Evolutionary conservation across 257 asterid genomes (phyloP), one percentile per base, ranked within the genome.

Genomic region (Gentiana dahurica): DNA sequence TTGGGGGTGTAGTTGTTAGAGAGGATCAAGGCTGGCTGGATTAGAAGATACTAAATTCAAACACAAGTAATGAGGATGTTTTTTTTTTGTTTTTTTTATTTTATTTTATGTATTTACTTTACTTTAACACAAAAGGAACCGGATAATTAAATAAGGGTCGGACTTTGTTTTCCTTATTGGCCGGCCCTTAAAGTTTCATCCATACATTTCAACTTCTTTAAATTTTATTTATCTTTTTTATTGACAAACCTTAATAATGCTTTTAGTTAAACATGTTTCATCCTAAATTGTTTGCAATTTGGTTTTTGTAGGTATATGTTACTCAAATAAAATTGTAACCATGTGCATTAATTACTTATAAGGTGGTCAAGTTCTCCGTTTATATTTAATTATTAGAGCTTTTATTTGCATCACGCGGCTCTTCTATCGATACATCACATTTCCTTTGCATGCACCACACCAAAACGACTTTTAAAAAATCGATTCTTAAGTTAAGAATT

Each of bases 1-100:
- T 65, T 68, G 58, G 71, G 8, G 71, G 5, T 57, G 64, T 55
- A 66, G 69, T 70, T 73, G 73, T 67, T 70, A 64, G 62, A 64
- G 51, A 64, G 48, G 37, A 38, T 6, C 49, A 54, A 36, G 37
- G 60, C 58, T 32, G 34, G 60, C 46, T 58, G 24, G 34, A 38
- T 43, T 51, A 41, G 57, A 64, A 46, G 55, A 69, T 5, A 24
- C 24, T 24, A 64, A 54, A 55, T 64, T 73, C 47, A 15, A 47
- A 38, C 48, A 68, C 35, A 55, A 65, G 73, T 53, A 63, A 62
- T 38, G 2, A 41, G 54, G 55, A 11, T 68, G 71, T 68, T 53
- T 68, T 73, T 71, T 68, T 36, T 51, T 51, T 61, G n/a, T 56
- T 62, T 62, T 37, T 53, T 58, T 58, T 7, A 11, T 33, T 12